Evolutionary conservation across 2,329 filamentous ascomycete genomes (phyloP).

Genomic region (Berkeleyomyces basicola): DNA sequence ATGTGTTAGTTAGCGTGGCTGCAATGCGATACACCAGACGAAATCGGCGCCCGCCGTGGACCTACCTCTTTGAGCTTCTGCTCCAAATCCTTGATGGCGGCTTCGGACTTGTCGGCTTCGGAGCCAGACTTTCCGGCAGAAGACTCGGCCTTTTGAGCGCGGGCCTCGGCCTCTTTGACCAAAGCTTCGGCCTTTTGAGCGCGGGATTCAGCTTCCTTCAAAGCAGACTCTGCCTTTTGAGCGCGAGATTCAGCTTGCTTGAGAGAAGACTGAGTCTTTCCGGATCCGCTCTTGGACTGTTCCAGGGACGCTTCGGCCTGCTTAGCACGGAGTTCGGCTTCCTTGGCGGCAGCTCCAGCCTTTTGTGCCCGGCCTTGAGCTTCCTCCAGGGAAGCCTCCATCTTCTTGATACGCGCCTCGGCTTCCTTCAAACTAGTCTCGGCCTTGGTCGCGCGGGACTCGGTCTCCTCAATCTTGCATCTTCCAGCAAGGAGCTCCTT

Average conservation of each 20-base stretch:
- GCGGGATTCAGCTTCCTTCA: background rate
- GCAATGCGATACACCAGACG: background rate
- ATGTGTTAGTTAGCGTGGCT: background rate
- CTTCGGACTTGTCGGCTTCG: slow-evolving; percentile 12
- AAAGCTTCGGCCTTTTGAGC: slow-evolving; percentile 3
- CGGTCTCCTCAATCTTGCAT: background rate
- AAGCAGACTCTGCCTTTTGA: slow-evolving; percentile 3
- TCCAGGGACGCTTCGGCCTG: slow-evolving; percentile 2
- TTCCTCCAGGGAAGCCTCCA: background rate
- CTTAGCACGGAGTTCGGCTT: background rate
- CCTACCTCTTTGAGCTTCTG: slow-evolving; percentile 17
- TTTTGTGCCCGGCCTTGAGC: background rate
- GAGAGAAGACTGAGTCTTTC: background rate
- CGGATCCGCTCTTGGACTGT: background rate
- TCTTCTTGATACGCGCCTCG: background rate
- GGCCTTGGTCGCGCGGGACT: background rate
- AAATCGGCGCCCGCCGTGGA: background rate
- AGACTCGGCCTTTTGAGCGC: slow-evolving; percentile 5
- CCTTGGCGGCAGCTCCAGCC: slow-evolving; percentile 1
- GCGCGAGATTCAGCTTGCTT: background rate
- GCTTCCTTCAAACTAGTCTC: background rate
- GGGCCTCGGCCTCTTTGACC: background rate
- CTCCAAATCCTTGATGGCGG: slow-evolving; percentile 19
- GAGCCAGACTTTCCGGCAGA: background rate
- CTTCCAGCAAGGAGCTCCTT: background rate